Evolutionary conservation across 345 rosid genomes (phyloP), one percentile per base, ranked within the genome.

Genomic region (Microcos paniculata): DNA sequence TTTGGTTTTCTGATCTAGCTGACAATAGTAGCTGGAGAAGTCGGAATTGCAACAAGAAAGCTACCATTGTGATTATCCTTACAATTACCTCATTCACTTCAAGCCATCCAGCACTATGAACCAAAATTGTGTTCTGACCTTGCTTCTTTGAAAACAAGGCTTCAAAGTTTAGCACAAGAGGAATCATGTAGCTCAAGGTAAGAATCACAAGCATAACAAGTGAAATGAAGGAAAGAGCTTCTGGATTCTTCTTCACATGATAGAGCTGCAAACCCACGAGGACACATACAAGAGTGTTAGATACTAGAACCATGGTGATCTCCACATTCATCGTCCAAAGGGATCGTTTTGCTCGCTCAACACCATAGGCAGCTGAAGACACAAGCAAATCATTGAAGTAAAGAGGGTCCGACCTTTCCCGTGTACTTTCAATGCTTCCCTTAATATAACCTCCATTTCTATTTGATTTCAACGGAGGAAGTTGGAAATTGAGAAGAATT

Each of bases 251-350:
- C 75, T 77, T 84, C 75, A 66, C 83, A 51, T 85, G 75, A 40
- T 76, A 62, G 59, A 89, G 79, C 56, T 87, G 93, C 51, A 80
- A 28, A 13, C 75, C 85, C 23, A 79, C 69, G 59, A 84, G 80
- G 52, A 86, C 9, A 76, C 90, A 86, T 5, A 82, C 57, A 42
- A 86, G 73, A 26, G 85, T 86, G 45, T 80, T 81, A 10, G 91
- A 78, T 24, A 84, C 55, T 46, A 89, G 77, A 64, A 74, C 89
- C 77, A 85, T 51, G 35, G 11, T 57, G 53, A 85, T 78, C 88
- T 87, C 89, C 78, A 83, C 33, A 81, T 89, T 85, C 84, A 83
- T 77, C 72, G 86, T 74, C 88, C 87, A 77, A 4, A 83, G 72
- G 42, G 76, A 76, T 33, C 56, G 65, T 45, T 31, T 57, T 21